phyloP scores from a whole-genome alignment of 768 basidiomycete species.

The Mycena albidolilacea region DNA sequence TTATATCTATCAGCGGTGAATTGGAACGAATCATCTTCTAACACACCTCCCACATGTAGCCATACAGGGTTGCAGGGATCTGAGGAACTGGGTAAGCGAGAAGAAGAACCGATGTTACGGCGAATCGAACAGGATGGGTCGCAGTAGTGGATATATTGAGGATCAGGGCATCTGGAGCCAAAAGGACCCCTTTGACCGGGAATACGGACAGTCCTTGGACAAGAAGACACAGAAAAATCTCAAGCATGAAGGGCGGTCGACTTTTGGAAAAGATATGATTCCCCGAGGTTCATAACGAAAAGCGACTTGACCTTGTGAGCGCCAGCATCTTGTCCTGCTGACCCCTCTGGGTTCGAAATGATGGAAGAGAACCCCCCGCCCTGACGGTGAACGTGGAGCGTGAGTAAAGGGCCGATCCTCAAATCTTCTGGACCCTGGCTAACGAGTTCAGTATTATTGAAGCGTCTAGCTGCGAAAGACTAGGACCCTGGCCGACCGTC shows the following conservation, averaged over 20 bases:
- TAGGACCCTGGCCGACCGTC: too few relatives aligned
- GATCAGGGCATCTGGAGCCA: conserved; percentile 48
- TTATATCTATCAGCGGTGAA: not conserved
- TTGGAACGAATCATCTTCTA: not conserved
- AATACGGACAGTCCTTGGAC: not conserved
- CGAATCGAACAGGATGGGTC: conserved; percentile 41
- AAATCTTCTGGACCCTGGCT: too few relatives aligned
- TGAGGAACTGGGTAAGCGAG: not conserved
- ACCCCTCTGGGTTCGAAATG: conserved; percentile 15
- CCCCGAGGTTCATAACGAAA: too few relatives aligned
- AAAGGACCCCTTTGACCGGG: conserved; percentile 30
- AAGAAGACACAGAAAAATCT: conserved; percentile 10
- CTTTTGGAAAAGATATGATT: not conserved
- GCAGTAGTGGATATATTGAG: conserved; percentile 47
- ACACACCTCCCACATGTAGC: conserved; percentile 55
- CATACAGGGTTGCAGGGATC: conserved; percentile 51
- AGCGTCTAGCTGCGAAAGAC: too few relatives aligned
- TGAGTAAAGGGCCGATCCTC: too few relatives aligned
- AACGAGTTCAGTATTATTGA: too few relatives aligned
- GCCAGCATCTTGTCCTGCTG: conserved; percentile 14
- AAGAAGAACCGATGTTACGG: not conserved
- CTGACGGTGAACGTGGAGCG: too few relatives aligned
- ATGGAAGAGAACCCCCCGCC: not conserved
- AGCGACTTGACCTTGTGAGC: not conserved
- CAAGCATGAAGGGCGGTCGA: conserved; percentile 9